These are phyloP conservation scores for Aspergillus egyptiacus DNA, from an alignment of 495 filamentous ascomycete genomes.

Conservation along the genomic window DNA sequence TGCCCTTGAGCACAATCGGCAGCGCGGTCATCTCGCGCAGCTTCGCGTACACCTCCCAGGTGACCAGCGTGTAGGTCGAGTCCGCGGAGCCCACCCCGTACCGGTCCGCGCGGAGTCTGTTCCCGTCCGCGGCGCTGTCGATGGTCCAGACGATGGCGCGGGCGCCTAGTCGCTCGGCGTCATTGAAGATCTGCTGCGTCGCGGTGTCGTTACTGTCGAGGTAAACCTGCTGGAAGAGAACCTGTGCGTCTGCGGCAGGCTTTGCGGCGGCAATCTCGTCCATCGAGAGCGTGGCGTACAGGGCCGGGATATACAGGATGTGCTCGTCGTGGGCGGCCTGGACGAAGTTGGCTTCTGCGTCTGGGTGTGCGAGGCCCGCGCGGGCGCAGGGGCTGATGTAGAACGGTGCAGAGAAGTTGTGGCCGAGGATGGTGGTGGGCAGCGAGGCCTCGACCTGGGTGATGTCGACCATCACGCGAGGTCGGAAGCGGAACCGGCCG, in stretches of 20 bases:
- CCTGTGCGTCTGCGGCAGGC: constrained; percentile 14
- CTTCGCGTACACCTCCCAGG: constrained; percentile 7
- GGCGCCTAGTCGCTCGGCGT: constrained; percentile 24
- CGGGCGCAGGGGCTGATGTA: constrained; percentile 37
- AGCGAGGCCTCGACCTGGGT: constrained; percentile 12
- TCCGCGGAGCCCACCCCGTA: constrained; percentile 12
- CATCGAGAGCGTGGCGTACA: constrained; percentile 5
- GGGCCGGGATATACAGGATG: constrained; percentile 29
- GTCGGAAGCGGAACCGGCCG: constrained; percentile 11
- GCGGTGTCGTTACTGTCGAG: constrained; percentile 32
- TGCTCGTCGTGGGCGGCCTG: constrained; percentile 26
- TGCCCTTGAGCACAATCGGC: constrained; percentile 37
- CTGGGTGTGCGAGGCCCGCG: constrained; percentile 28
- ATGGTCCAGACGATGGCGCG: constrained; percentile 39
- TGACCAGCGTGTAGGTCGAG: constrained; percentile 3
- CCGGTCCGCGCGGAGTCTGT: constrained; percentile 32
- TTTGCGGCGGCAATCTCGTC: constrained; percentile 14
- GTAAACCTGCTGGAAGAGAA: constrained; percentile 32
- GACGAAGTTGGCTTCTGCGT: constrained; percentile 32
- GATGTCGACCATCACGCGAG: constrained; percentile 10
- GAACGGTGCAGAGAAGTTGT: constrained; percentile 39
- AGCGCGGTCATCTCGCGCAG: constrained; percentile 32
- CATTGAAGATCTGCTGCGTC: constrained; percentile 23
- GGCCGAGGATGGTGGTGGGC: constrained; percentile 8
- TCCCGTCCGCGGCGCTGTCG: constrained; percentile 33